Percentiles rank a stretch among this genome's conserved stretches.
These are phyloP conservation scores for Trametes elegans DNA, from an alignment of 768 basidiomycete genomes.

Conservation along the genomic window DNA sequence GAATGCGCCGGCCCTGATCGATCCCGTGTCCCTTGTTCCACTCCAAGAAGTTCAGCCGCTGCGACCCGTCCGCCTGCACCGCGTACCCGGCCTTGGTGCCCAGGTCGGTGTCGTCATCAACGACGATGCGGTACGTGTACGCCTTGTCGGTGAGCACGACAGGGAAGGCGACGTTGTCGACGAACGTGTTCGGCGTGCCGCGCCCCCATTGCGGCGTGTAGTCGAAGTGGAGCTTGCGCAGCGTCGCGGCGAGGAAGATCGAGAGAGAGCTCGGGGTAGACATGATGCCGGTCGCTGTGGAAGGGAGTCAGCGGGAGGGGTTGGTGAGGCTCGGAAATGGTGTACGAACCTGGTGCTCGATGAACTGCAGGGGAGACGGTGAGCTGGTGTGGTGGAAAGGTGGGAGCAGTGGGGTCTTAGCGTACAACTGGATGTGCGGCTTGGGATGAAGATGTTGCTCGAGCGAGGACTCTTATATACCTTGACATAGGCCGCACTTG, in stretches of 20 bases:
- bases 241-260: not conserved
- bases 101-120: conserved; percentile 9
- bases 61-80: conserved; percentile 15
- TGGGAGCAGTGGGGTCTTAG: too few species aligned
- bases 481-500: too few species aligned
- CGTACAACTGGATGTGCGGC: too few species aligned
- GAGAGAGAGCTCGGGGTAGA: not conserved
- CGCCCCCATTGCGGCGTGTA: conserved; percentile 13
- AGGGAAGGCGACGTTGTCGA: conserved; percentile 17
- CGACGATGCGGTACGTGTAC: conserved; percentile 18
- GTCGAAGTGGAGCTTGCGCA: not conserved
- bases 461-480: too few species aligned
- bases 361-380: too few species aligned
- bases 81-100: conserved; percentile 1
- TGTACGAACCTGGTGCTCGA: too few species aligned
- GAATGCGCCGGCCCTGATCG: not conserved
- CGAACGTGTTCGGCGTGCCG: conserved; percentile 8
- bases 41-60: conserved; percentile 20
- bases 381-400: too few species aligned
- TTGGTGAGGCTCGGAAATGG: too few species aligned
- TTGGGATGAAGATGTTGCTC: too few species aligned
- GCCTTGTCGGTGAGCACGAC: conserved; percentile 11
- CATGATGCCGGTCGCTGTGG: too few species aligned
- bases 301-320: too few species aligned
- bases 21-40: conserved; percentile 19